These are phyloP conservation scores for Calycina marina DNA, from an alignment of 2,329 filamentous ascomycete species.

Conservation along the genomic window DNA sequence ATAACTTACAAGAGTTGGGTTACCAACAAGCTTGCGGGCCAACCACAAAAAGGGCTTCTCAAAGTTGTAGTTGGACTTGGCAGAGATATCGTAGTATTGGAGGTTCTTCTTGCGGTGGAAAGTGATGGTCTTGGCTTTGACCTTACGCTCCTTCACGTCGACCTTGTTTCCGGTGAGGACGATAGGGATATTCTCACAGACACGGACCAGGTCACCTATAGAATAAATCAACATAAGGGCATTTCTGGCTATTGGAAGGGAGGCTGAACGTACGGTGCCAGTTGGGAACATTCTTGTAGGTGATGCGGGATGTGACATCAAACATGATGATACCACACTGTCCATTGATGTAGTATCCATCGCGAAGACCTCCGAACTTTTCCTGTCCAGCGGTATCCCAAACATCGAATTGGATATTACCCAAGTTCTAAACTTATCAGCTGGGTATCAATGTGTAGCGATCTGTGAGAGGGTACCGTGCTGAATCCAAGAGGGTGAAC, in stretches of 20 bases:
- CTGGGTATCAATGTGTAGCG: not conserved
- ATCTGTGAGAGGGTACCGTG: constrained; percentile 59
- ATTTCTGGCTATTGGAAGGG: too few relatives aligned
- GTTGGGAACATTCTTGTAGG: constrained; percentile 99
- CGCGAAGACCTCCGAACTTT: constrained; percentile 98
- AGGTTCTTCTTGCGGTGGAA: constrained; percentile 99
- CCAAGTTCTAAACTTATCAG: constrained; percentile 56
- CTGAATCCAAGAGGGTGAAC: constrained; percentile 97
- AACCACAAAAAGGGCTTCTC: constrained; percentile 99
- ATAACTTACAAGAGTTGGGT: constrained; percentile 60
- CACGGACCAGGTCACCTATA: constrained; percentile 88
- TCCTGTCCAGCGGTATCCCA: constrained; percentile 99
- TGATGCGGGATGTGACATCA: constrained; percentile 97
- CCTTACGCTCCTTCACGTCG: constrained; percentile 99
- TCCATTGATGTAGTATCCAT: constrained; percentile 99
- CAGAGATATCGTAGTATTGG: constrained; percentile 99
- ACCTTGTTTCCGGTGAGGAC: constrained; percentile 99
- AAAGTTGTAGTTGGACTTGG: constrained; percentile 99
- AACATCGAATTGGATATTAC: constrained; percentile 95
- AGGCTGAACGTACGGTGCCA: constrained; percentile 98
- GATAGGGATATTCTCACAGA: constrained; percentile 98
- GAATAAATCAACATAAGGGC: too few relatives aligned
- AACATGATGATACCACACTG: constrained; percentile 99
- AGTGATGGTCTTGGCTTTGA: constrained; percentile 99
- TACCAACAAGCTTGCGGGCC: constrained; percentile 94